Base-by-base conservation (phyloP, 225 moss, liverwort and hornwort genomes). In the Bryoerythrophyllum caledonicum region DNA sequence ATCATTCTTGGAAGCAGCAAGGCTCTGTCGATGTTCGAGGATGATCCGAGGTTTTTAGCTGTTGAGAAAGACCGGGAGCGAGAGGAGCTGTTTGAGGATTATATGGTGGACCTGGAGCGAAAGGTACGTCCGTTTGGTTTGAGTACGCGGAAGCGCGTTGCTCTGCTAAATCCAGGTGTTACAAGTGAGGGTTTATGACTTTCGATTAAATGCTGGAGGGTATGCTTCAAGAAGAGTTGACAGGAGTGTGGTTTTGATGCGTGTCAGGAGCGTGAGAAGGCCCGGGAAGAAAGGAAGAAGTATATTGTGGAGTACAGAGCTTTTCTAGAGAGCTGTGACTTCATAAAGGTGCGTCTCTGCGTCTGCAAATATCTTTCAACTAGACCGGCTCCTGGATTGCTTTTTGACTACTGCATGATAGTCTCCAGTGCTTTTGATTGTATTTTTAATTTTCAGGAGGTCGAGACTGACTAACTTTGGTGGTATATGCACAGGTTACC, bases 51-150 rank as follows among this genome's bases (percentile, higher is more conserved):
- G 71, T 93, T 93, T 74, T 60, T 84, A 65, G 89, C 88, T 68
- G 92, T 99, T 32, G 99, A 99, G 44, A 99, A 93, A 74, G 99
- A 99, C 65, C 90, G 99, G 37, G 99, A 99, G 60, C 88, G 95
- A 54, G 99, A 99, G 72, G 99, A 99, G 72, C 90, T 99, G 35
- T 99, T 89, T 68, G 99, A 99, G 77, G 99, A 99, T 81, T 99
- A 93, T 74, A 81, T 93, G 78, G 83, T 99, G 76, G 99, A 99
- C 79, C 70, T 99, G 80, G 99, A 99, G 68, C 91, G 95, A 4
- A 99, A 99, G 95, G 97, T 94, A 76, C 15, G 77, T 68, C 30
- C 13, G 57, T 25, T 65, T 14, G 24, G 8, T 14, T 65, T 10
- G 72, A 44, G 27, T 49, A 10, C 8, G 27, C 41, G 41, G 38